Base-by-base conservation (phyloP, 306 rosid species). In the Quercus rubra region DNA sequence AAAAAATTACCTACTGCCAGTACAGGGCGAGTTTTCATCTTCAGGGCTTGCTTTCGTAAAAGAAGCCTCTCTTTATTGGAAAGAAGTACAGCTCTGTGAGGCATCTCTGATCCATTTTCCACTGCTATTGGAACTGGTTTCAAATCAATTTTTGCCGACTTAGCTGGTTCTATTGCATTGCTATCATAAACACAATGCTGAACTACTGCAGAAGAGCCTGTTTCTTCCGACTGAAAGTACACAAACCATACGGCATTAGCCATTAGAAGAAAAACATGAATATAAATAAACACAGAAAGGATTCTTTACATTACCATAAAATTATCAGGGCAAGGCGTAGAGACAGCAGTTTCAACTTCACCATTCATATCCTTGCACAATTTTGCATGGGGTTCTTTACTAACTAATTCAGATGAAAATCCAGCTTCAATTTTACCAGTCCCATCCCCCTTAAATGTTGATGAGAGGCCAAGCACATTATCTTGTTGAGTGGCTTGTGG, bases 51-150 rank as follows among this genome's bases (percentile, higher is more conserved):
- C 89, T 75, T 90, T 73, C 96, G 84, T 27, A 95, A 89, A 78
- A 91, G 95, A 64, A 95, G 95, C 79, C 97, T 90, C 87, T 92
- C 94, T 75, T 72, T 90, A 75, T 95, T 95, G 80, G 98, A 87
- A 83, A 95, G 95, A 64, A 28, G 79, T 49, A 83, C 46, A 77
- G 86, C 62, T 75, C 81, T 77, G 52, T 89, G 78, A 72, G 92
- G 79, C 71, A 77, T 74, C 59, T 80, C 84, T 54, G 84, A 78
- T 61, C 69, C 80, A 75, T 71, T 87, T 54, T 55, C 78, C 74
- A 55, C 78, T 66, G 35, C 75, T 51, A 74, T 64, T n/a, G 84
- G 83, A 83, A 78, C 82, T 5, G 51, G 51, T 78, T 83, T 74
- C 9, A 80, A 70, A 67, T 54, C 80, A 55, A 64, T 68, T 78